Conservation (phyloP, 371 early-diverging fungal genomes). For the Mortierella sp. region DNA sequence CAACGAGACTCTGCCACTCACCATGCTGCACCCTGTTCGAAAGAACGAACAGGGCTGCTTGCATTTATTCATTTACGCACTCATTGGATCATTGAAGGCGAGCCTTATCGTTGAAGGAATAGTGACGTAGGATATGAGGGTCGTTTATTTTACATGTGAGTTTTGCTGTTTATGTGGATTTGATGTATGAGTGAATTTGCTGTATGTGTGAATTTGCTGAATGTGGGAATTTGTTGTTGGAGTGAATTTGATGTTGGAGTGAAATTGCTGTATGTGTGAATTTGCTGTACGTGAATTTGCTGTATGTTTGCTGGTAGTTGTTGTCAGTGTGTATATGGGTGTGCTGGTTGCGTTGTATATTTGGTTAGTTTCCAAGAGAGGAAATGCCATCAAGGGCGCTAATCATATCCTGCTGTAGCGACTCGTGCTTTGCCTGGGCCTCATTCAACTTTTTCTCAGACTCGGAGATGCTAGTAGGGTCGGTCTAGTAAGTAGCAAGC, state of each 20-base stretch:
- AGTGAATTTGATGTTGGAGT: not conserved
- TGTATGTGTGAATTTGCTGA: not conserved
- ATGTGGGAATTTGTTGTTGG: too few relatives aligned
- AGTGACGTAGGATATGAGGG: not conserved
- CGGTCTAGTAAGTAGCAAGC: not conserved
- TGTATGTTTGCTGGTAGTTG: not conserved
- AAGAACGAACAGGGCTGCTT: not conserved
- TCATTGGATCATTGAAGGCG: too few relatives aligned
- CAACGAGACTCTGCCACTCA: constrained; percentile 8
- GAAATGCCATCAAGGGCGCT: constrained; percentile 56
- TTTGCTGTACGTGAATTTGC: not conserved
- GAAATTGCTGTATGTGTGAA: not conserved
- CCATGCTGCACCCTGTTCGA: not conserved
- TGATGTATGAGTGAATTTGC: not conserved
- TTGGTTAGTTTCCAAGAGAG: constrained; percentile 34
- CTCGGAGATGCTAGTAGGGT: constrained; percentile 14
- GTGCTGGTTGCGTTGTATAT: not conserved
- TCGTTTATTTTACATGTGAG: not conserved
- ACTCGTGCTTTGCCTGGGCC: constrained; percentile 51
- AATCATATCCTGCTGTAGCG: constrained; percentile 52
- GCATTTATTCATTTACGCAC: not conserved
- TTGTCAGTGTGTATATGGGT: too few relatives aligned
- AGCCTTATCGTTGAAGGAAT: not conserved
- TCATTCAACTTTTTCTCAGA: constrained; percentile 39
- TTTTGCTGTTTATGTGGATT: not conserved